These are phyloP conservation scores for Kalmanozyma brasiliensis DNA, from an alignment of 1,284 basidiomycete species.

Conservation along the genomic window DNA sequence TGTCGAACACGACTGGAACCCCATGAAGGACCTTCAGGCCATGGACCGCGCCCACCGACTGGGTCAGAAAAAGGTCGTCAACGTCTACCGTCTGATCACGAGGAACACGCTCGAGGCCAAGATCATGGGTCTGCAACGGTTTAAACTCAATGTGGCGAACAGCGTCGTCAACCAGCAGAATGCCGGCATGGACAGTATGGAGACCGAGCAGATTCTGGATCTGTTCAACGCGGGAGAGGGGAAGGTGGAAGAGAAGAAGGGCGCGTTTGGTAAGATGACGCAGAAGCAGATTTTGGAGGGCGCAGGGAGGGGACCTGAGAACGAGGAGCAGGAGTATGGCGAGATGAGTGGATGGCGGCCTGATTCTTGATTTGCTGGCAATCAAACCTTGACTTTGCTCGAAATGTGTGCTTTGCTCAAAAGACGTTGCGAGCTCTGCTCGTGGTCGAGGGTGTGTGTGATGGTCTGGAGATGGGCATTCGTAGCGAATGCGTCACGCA, in stretches of 20 bases:
- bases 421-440: too few relatives aligned
- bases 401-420: too few relatives aligned
- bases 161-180: slow-evolving; percentile 98
- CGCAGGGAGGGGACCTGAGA: slow-evolving; percentile 64
- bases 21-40: slow-evolving; percentile 98
- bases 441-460: too few relatives aligned
- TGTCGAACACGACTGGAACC: slow-evolving; percentile 99
- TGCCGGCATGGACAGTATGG: slow-evolving; percentile 90
- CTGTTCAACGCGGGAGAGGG: slow-evolving; percentile 74
- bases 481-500: too few relatives aligned
- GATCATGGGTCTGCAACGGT: slow-evolving; percentile 97
- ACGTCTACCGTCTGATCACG: slow-evolving; percentile 96
- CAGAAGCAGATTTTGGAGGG: slow-evolving; percentile 69
- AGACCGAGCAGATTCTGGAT: slow-evolving; percentile 95
- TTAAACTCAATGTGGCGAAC: slow-evolving; percentile 97
- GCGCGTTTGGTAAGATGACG: slow-evolving; percentile 57
- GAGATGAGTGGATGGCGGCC: slow-evolving; percentile 59
- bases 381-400: too few relatives aligned
- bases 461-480: too few relatives aligned
- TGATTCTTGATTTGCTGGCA: slow-evolving; percentile 27
- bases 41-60: slow-evolving; percentile 99
- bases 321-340: slow-evolving; percentile 65
- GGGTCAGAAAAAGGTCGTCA: slow-evolving; percentile 98
- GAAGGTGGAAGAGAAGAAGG: slow-evolving; percentile 13
- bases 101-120: slow-evolving; percentile 98